These are phyloP conservation scores for Trichoderma citrinoviride DNA, from an alignment of 2,329 filamentous ascomycete species.

Conservation along the genomic window DNA sequence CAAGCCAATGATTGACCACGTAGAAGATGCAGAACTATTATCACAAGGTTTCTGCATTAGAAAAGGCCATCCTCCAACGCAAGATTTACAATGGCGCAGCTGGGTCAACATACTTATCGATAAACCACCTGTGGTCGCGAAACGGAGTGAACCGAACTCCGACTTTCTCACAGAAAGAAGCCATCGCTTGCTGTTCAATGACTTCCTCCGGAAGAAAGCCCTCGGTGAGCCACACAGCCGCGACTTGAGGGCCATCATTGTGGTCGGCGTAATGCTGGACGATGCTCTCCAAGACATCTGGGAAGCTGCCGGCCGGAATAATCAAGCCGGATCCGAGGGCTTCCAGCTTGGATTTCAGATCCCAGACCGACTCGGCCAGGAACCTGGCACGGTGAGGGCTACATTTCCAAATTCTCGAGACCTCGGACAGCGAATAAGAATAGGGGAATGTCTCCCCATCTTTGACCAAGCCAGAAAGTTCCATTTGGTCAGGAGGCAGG, in stretches of 20 bases:
- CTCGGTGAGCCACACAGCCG: conserved; percentile 69
- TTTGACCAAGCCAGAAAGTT: conserved; percentile 70
- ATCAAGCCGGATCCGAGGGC: conserved; percentile 58
- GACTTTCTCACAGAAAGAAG: conserved; percentile 49
- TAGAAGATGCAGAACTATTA: conserved; percentile 62
- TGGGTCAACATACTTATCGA: conserved; percentile 66
- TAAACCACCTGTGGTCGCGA: conserved; percentile 73
- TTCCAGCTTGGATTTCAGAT: conserved; percentile 63
- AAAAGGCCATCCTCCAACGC: conserved; percentile 68
- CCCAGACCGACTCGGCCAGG: conserved; percentile 69
- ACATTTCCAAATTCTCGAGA: conserved; percentile 67
- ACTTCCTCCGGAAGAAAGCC: conserved; percentile 70
- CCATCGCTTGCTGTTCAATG: conserved; percentile 58
- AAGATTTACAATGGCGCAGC: conserved; percentile 66
- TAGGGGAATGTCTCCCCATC: conserved; percentile 59
- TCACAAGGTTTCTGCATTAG: not conserved
- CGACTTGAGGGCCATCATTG: conserved; percentile 44
- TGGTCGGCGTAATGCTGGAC: conserved; percentile 47
- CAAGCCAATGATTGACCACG: conserved; percentile 56
- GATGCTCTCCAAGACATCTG: conserved; percentile 58
- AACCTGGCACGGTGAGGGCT: conserved; percentile 71
- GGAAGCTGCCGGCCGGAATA: conserved; percentile 60
- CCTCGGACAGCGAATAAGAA: conserved; percentile 61
- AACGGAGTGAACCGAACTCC: conserved; percentile 62
- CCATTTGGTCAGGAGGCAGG: conserved; percentile 67